These are phyloP conservation scores for Backusella psychrophila DNA, from an alignment of 192 early-diverging fungal genomes.

Conservation along the genomic window DNA sequence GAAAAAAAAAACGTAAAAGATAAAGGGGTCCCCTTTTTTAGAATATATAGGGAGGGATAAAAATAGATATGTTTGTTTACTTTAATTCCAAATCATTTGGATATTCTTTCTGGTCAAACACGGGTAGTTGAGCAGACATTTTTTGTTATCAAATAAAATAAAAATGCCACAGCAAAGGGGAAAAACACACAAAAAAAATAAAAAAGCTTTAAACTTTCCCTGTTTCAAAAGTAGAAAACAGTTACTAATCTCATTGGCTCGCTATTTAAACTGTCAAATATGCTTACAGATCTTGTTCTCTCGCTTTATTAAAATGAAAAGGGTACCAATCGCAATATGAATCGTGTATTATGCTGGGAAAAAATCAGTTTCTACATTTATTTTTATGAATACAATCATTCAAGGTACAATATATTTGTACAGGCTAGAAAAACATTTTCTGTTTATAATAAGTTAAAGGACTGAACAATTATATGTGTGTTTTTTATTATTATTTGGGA, in stretches of 20 bases:
- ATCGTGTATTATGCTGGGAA: no score
- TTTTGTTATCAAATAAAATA: neutral
- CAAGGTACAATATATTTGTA: no score
- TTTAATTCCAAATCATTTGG: conserved; percentile 27
- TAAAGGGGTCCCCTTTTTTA: neutral
- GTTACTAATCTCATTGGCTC: neutral
- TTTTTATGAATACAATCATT: no score
- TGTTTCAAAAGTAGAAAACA: neutral
- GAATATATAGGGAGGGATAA: neutral
- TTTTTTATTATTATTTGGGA: neutral
- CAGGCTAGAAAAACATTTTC: no score
- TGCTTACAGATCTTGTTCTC: neutral
- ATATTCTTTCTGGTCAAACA: conserved; percentile 17
- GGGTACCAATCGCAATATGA: no score
- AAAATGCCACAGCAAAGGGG: neutral
- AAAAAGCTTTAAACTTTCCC: conserved; percentile 5
- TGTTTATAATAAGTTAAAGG: neutral
- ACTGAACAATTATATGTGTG: neutral
- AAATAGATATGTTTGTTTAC: conserved; percentile 16
- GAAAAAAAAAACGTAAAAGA: neutral
- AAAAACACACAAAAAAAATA: neutral
- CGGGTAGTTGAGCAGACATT: conserved; percentile 31
- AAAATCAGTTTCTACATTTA: no score
- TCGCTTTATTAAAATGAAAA: no score
- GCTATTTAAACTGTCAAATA: neutral